Base-by-base conservation (phyloP, 2,329 filamentous ascomycete genomes). In the Hypoxylon sp. region DNA sequence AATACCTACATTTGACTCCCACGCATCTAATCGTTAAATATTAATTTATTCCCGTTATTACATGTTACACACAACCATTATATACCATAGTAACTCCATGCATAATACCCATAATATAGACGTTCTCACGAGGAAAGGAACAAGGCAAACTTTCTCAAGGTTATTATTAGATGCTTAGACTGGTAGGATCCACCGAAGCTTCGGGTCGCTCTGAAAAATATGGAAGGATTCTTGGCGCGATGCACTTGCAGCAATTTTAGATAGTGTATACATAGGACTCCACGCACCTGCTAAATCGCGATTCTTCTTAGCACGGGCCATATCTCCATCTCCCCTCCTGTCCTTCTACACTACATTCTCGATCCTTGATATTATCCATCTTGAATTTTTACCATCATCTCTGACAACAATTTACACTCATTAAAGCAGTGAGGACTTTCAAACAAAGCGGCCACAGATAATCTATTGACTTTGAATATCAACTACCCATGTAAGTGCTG, bases 121-220 rank as follows among this genome's bases (percentile, higher is more conserved):
- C 25, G 28, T 30, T 45, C 19, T 60, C 45, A 57, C 36, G 5
- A 57, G 56, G 43, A 50, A 57, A 30, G 14, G 11, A 13, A 19
- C 19, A 25, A 45, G 34, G 25, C 46, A 52, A 19, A 23, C 23
- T 7, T 11, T 13, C 51, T 6, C 21, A 21, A 49, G 38, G 41
- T 36, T 43, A 68, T 68, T 65, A 64, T 68, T 67, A 67, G 64
- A 64, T 53, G 23, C 21, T 34, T 49, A 23, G 53, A 59, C 49
- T 55, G 48, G 53, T 28, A 46, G 53, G 66, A 60, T 57, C 65
- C 68, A 70, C 68, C 49, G 51, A 51, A 59, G 55, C 65, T 65
- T 68, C 58, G 51, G 62, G 49, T 65, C 53, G 57, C 60, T 28
- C 58, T 60, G 34, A n/a, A 43, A 56, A 56, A 32, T 28, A 57